Base-by-base conservation (phyloP, 768 basidiomycete species). In the Daedalea quercina region DNA sequence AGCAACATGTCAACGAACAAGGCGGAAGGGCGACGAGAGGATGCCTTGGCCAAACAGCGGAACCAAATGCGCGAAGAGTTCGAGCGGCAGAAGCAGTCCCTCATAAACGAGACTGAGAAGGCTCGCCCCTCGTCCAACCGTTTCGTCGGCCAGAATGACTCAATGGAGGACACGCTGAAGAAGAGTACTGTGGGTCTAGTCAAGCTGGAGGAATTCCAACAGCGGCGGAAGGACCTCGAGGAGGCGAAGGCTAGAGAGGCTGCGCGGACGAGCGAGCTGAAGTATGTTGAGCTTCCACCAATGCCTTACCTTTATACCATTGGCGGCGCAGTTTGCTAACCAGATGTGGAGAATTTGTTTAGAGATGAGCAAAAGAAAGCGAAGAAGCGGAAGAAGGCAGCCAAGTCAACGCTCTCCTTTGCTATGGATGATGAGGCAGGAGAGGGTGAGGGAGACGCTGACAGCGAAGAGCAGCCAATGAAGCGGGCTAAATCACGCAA, bases 91-190 rank as follows among this genome's bases (percentile, higher is more conserved):
- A 90, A 90, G 61, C 82, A 86, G 64, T 78, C 77, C 44, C 81
- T 93, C 66, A 83, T 90, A 61, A 81, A 78, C 65, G 94, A 96
- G 71, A 94, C 93, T 1, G 90, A 95, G 73, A 94, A 94, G 69
- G 85, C 90, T 35, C 86, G 92, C 26, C 90, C 93, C 3, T 89
- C 90, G 0, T 71, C 81, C 2, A 85, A 87, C 65, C 87, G 94
- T 55, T 98, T 98, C 69, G 89, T 95, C 34, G 91, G 92, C 1
- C 90, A 94, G 67, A 82, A 90, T 69, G 94, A 97, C 65, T 91
- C 90, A 3, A 84, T 96, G 77, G 95, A 97, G 67, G 95, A 97
- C 54, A 78, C 82, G 7, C 77, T 98, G 47, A 96, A 95, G 76
- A 78, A 91, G 56, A 85, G 78, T 46, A 98, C 95, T 1, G 82